Evolutionary conservation across 2,329 filamentous ascomycete genomes (phyloP).

Genomic region (Nigrograna mackinnonii): DNA sequence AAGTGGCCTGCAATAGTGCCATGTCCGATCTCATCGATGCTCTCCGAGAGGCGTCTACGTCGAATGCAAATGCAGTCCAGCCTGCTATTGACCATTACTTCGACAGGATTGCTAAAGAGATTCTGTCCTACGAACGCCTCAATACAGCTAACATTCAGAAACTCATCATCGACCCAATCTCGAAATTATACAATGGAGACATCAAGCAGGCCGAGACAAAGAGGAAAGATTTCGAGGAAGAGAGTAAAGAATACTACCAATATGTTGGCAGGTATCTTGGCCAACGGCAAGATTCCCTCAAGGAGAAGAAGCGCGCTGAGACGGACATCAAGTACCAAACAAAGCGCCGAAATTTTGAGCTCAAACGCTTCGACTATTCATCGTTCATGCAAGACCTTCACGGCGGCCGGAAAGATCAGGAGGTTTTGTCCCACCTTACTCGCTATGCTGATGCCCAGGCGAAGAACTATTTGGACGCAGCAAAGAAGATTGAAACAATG

Average conservation of each 20-base stretch:
- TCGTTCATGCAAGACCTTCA: slow-evolving; percentile 99
- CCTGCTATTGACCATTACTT: slow-evolving; percentile 98
- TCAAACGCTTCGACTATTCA: slow-evolving; percentile 98
- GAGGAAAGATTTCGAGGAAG: slow-evolving; percentile 97
- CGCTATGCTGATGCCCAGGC: slow-evolving; percentile 93
- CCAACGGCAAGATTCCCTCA: slow-evolving; percentile 91
- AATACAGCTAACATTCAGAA: slow-evolving; percentile 85
- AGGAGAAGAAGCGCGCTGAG: slow-evolving; percentile 94
- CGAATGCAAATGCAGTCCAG: slow-evolving; percentile 95
- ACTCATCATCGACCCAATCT: slow-evolving; percentile 92
- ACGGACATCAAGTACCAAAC: slow-evolving; percentile 96
- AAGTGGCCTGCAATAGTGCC: slow-evolving; percentile 83
- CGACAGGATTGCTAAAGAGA: slow-evolving; percentile 92
- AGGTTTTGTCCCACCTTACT: slow-evolving; percentile 91
- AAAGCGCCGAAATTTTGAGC: slow-evolving; percentile 91
- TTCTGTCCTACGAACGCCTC: slow-evolving; percentile 81
- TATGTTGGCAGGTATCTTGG: slow-evolving; percentile 96
- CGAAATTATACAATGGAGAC: slow-evolving; percentile 88
- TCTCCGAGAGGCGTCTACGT: slow-evolving; percentile 82
- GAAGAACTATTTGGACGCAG: slow-evolving; percentile 76
- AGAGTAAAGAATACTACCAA: slow-evolving; percentile 97
- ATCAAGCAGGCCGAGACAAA: slow-evolving; percentile 98
- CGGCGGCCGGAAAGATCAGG: slow-evolving; percentile 96
- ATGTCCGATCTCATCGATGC: slow-evolving; percentile 82
- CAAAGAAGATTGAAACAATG: slow-evolving; percentile 85